These are phyloP conservation scores for Hypoxylon sp. DNA, from an alignment of 2,329 filamentous ascomycete genomes.

Conservation along the genomic window DNA sequence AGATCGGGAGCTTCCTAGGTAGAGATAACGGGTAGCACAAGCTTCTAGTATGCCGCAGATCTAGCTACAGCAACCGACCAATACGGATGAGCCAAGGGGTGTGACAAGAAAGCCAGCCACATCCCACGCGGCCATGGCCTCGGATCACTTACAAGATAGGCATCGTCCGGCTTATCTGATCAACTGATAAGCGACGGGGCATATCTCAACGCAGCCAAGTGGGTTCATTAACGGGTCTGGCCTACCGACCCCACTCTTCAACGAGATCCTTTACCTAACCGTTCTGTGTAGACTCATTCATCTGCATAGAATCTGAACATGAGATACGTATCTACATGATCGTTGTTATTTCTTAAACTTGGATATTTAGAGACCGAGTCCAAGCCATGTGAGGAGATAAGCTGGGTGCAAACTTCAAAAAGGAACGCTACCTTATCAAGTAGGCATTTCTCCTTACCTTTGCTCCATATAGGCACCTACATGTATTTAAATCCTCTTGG, in stretches of 20 bases:
- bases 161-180: conserved; percentile 22
- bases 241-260: not conserved
- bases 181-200: not conserved
- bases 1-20: conserved; percentile 4
- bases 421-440: not conserved
- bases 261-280: conserved; percentile 4
- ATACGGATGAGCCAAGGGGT: conserved; percentile 15
- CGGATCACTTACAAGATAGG: conserved; percentile 4
- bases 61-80: not conserved
- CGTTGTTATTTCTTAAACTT: not conserved
- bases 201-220: conserved; percentile 5
- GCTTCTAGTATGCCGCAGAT: conserved; percentile 8
- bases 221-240: not conserved
- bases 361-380: not conserved
- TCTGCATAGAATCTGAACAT: not conserved
- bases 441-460: not conserved
- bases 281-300: not conserved
- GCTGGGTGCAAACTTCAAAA: not conserved
- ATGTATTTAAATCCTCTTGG: not conserved
- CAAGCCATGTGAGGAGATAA: not conserved
- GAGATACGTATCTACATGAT: not conserved
- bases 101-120: conserved; percentile 8
- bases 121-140: conserved; percentile 12
- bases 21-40: conserved; percentile 30
- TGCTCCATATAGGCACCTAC: not conserved